These are phyloP conservation scores for Echria macrotheca DNA, from an alignment of 495 filamentous ascomycete species.

Conservation along the genomic window DNA sequence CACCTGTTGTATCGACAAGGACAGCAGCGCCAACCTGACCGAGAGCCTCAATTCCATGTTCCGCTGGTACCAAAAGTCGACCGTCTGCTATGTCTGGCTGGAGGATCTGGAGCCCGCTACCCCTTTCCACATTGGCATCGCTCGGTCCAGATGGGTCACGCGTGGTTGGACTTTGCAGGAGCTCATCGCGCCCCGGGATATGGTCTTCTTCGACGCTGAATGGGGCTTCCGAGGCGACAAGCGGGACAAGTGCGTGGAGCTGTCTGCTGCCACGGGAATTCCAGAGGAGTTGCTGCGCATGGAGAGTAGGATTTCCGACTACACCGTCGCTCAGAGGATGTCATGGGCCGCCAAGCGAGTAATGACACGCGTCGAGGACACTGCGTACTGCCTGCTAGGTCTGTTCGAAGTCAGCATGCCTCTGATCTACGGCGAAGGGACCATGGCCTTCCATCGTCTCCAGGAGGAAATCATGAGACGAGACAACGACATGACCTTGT, in stretches of 20 bases:
- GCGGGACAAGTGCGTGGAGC: neutral
- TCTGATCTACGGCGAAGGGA: neutral
- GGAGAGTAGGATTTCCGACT: neutral
- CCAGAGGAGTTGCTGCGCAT: neutral
- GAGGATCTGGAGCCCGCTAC: neutral
- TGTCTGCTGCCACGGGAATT: neutral
- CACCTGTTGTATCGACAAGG: constrained; percentile 4
- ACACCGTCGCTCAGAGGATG: neutral
- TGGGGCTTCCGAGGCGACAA: neutral
- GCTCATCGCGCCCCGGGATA: neutral
- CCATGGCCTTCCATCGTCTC: neutral
- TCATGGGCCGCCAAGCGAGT: neutral
- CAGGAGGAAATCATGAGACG: neutral
- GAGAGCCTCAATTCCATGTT: constrained; percentile 4
- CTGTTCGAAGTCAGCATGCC: constrained; percentile 1
- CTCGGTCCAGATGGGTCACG: neutral
- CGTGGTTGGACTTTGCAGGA: constrained; percentile 1
- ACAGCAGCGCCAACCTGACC: neutral
- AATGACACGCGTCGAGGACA: neutral
- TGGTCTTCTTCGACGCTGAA: neutral
- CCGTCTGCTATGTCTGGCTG: neutral
- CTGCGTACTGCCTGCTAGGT: neutral
- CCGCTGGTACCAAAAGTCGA: neutral
- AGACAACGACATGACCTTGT: neutral
- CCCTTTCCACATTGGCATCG: neutral